Evolutionary conservation across 495 filamentous ascomycete genomes (phyloP), one percentile per base, ranked within the genome.

Genomic region (Venustampulla echinocandica): DNA sequence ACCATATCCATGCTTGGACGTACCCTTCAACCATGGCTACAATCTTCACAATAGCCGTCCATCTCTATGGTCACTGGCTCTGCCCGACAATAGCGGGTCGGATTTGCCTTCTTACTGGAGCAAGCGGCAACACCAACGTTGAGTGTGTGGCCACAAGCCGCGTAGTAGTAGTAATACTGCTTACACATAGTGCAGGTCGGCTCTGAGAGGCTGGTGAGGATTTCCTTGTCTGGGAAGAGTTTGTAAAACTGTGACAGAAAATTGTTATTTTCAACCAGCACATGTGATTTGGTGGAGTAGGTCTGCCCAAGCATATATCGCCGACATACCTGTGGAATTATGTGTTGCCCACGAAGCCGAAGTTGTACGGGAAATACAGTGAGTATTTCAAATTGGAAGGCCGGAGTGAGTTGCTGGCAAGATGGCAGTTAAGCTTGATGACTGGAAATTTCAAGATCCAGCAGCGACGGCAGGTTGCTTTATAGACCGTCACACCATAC

Each of bases 401-500:
- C n/a, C 27, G 27, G n/a, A 7, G 7, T 30, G n/a, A 30, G n/a
- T 7, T 30, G 7, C n/a, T n/a, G 27, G n/a, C 7, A 30, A 30
- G 27, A 30, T n/a, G 27, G n/a, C 7, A 30, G 27, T 39, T 30
- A 25, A 35, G 28, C 13, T 44, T 21, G 36, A 46, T 21, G 38
- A 11, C 34, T 33, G n/a, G 27, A 30, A 45, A 20, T 20, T 47
- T 33, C 47, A 32, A 27, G 45, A 43, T 36, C 43, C 39, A 46
- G 38, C 44, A 40, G 47, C 35, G 52, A 42, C 51, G 47, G 52
- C 41, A 49, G 23, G 51, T 47, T 53, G 49, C 43, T 59, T 59
- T 59, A 59, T 59, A 58, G 27, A 39, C 42, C 25, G 45, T 59
- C 52, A 55, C 49, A 55, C 56, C 46, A 55, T 58, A 47, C 52